These are phyloP conservation scores for Coemansia javaensis DNA, from an alignment of 192 early-diverging fungal species.

Conservation along the genomic window DNA sequence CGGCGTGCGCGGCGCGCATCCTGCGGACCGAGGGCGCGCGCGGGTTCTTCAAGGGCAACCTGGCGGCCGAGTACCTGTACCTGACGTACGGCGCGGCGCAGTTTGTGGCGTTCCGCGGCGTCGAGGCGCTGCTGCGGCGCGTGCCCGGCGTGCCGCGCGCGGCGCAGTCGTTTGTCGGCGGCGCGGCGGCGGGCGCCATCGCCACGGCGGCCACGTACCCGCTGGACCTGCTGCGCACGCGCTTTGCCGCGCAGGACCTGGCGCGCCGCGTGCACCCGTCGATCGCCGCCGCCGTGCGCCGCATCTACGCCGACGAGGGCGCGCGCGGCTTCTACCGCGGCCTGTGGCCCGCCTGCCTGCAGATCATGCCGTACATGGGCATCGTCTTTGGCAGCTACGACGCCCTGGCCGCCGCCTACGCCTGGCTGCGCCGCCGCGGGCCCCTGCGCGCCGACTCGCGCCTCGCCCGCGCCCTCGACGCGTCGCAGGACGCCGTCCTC, in stretches of 20 bases:
- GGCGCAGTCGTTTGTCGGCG: constrained; percentile 63
- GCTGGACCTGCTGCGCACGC: constrained; percentile 91
- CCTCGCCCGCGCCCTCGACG: constrained; percentile 5
- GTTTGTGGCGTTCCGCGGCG: constrained; percentile 70
- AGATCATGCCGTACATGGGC: constrained; percentile 96
- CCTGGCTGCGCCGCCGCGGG: constrained; percentile 15
- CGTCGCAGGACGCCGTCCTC: constrained; percentile 61
- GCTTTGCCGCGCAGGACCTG: constrained; percentile 82
- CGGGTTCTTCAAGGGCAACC: constrained; percentile 91
- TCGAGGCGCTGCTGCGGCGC: constrained; percentile 31
- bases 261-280: constrained; percentile 63
- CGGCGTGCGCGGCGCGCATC: constrained; percentile 65
- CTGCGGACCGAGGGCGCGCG: constrained; percentile 73
- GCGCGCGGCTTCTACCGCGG: constrained; percentile 82
- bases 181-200: constrained; percentile 69
- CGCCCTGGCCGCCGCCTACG: constrained; percentile 49
- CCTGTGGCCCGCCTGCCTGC: constrained; percentile 69
- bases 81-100: constrained; percentile 84
- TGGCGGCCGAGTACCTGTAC: constrained; percentile 90
- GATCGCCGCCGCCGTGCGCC: constrained; percentile 56
- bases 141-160: constrained; percentile 21
- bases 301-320: constrained; percentile 72
- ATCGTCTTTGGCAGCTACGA: constrained; percentile 82
- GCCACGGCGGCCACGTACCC: constrained; percentile 87
- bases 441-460: constrained; percentile 1